These are phyloP conservation scores for Penicillium rolfsii DNA, from an alignment of 2,329 filamentous ascomycete genomes.

Conservation along the genomic window DNA sequence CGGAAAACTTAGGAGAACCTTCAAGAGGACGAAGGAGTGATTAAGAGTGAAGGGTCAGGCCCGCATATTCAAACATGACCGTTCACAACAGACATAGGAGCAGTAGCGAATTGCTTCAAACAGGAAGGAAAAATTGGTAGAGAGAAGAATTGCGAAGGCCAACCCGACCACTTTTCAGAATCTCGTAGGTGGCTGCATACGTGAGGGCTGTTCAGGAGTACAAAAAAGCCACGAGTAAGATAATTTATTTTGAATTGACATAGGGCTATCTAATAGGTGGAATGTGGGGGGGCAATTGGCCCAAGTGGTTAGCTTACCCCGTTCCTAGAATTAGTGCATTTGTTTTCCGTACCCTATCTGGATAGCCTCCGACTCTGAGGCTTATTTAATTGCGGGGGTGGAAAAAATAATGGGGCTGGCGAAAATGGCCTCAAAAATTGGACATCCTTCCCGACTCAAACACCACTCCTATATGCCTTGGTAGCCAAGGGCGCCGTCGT, in stretches of 20 bases:
- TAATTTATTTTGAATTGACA: background rate
- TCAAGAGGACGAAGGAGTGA: background rate
- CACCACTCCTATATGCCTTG: background rate
- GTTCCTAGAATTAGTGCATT: background rate
- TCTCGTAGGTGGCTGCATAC: background rate
- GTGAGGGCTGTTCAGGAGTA: background rate
- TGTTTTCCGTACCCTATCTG: background rate
- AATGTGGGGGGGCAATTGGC: background rate
- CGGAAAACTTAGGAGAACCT: background rate
- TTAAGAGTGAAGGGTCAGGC: background rate
- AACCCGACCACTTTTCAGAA: background rate
- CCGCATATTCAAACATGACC: background rate
- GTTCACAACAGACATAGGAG: background rate
- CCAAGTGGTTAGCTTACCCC: background rate
- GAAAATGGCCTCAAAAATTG: background rate
- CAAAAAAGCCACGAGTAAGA: background rate
- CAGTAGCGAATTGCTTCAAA: background rate
- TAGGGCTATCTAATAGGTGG: background rate
- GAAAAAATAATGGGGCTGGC: background rate
- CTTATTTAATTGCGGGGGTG: background rate
- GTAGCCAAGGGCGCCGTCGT: background rate
- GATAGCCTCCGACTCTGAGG: background rate
- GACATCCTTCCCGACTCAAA: background rate
- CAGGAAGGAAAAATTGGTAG: background rate
- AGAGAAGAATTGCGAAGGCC: background rate